phyloP scores from a whole-genome alignment of 2,329 filamentous ascomycete species.

The Fusarium phyllophilum region DNA sequence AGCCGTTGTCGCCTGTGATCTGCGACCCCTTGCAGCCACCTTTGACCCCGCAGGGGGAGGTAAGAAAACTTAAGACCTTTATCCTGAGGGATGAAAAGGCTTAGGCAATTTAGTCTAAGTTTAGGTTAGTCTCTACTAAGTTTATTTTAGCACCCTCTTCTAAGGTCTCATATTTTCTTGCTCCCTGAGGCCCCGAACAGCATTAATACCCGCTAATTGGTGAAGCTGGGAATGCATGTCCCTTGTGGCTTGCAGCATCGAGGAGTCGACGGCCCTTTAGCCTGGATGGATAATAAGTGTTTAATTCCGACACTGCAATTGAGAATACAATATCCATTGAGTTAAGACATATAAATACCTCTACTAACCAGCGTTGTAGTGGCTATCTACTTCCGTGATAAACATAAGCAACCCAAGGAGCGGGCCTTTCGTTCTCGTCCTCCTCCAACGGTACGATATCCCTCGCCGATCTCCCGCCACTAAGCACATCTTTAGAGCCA shows the following conservation, averaged over 20 bases:
- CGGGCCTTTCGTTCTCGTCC: background rate
- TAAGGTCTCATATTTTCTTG: too few relatives aligned
- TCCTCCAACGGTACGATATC: background rate
- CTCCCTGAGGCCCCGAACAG: too few relatives aligned
- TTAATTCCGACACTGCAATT: background rate
- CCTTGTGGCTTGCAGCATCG: background rate
- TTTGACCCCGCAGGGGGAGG: background rate
- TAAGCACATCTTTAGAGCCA: rapidly evolving
- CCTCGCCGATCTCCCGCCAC: background rate
- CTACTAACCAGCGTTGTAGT: rapidly evolving
- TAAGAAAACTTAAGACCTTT: too few relatives aligned
- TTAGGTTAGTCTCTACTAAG: too few relatives aligned
- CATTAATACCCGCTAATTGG: background rate
- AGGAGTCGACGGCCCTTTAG: background rate
- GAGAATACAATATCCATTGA: background rate
- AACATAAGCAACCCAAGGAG: background rate
- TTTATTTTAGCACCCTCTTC: too few relatives aligned
- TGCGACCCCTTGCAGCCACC: background rate
- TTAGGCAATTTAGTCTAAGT: too few relatives aligned
- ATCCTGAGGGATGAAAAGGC: too few relatives aligned
- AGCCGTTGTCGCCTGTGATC: background rate
- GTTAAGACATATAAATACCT: background rate
- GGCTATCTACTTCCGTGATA: background rate
- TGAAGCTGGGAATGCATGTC: background rate
- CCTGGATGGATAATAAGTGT: rapidly evolving